A percentile compares a stretch with the other conserved stretches of the same genome.
phyloP scores from a whole-genome alignment of 106 monocot genomes.

The Vanilla planifolia region DNA sequence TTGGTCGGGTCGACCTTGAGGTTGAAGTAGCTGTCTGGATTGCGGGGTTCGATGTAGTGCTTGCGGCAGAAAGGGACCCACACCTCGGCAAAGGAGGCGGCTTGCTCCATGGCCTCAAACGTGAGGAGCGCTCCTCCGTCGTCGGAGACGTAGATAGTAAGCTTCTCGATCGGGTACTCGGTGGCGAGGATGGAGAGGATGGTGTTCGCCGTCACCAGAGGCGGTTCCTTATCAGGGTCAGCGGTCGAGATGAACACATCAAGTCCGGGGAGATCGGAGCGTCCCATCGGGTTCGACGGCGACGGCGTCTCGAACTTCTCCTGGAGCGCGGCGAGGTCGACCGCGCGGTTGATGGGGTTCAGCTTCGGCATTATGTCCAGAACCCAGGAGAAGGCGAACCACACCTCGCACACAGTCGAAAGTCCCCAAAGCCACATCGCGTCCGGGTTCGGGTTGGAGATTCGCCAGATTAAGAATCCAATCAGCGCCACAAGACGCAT shows the following conservation, averaged over 20 bases:
- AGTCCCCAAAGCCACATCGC: conserved; percentile 93
- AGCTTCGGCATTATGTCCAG: conserved; percentile 88
- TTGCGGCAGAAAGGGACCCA: conserved; percentile 98
- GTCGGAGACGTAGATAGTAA: conserved; percentile 79
- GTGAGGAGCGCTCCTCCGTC: conserved; percentile 83
- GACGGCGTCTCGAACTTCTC: conserved; percentile 59
- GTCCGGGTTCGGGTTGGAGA: conserved; percentile 66
- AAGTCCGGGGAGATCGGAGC: conserved; percentile 57
- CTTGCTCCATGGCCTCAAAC: conserved; percentile 90
- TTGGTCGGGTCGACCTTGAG: conserved; percentile 76
- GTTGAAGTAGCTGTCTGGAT: conserved; percentile 76
- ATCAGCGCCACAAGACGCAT: conserved; percentile 41
- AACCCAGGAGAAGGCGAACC: conserved; percentile 93
- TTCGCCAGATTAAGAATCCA: conserved; percentile 61
- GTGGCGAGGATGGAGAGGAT: conserved; percentile 85
- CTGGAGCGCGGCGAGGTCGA: conserved; percentile 59
- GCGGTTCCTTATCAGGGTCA: conserved; percentile 79
- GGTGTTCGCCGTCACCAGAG: conserved; percentile 83
- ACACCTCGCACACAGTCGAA: conserved; percentile 80
- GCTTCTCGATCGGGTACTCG: conserved; percentile 94
- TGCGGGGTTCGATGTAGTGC: conserved; percentile 83
- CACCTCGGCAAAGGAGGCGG: conserved; percentile 58
- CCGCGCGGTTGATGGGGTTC: conserved; percentile 85
- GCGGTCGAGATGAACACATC: conserved; percentile 73
- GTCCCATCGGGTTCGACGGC: conserved; percentile 45